These are phyloP conservation scores for Tolypocladium paradoxum DNA, from an alignment of 2,329 filamentous ascomycete species.

Conservation along the genomic window DNA sequence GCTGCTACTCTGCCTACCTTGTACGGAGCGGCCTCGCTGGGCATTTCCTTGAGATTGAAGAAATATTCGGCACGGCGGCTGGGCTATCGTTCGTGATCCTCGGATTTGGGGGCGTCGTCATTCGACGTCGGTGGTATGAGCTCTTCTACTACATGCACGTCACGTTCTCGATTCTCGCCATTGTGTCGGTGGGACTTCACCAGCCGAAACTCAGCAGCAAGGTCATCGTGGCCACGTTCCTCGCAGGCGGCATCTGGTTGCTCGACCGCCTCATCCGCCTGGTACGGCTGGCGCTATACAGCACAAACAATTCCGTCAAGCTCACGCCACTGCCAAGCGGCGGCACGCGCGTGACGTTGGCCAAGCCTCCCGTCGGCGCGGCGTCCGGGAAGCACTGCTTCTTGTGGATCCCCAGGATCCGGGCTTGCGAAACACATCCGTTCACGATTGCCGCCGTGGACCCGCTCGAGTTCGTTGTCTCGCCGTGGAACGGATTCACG, in stretches of 20 bases:
- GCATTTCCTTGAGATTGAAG: slow-evolving; percentile 22
- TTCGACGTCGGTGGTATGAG: slow-evolving; percentile 42
- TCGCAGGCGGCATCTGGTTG: slow-evolving; percentile 36
- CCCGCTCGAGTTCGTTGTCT: slow-evolving; percentile 47
- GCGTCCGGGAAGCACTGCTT: slow-evolving; percentile 51
- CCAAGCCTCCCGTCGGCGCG: slow-evolving; percentile 34
- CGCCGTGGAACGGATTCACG: slow-evolving; percentile 49
- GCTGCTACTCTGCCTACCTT: slow-evolving; percentile 32
- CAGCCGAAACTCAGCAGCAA: slow-evolving; percentile 33
- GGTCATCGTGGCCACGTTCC: slow-evolving; percentile 29
- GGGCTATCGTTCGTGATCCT: slow-evolving; percentile 34
- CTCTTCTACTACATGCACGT: slow-evolving; percentile 45
- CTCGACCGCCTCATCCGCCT: slow-evolving; percentile 39
- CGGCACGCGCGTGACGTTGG: slow-evolving; percentile 42
- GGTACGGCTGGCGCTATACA: slow-evolving; percentile 30
- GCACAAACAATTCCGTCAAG: slow-evolving; percentile 38
- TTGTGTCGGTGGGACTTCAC: slow-evolving; percentile 40
- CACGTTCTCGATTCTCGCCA: slow-evolving; percentile 33
- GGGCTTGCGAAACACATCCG: slow-evolving; percentile 48
- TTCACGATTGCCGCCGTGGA: slow-evolving; percentile 47
- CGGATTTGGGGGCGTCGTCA: slow-evolving; percentile 28
- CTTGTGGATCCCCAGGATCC: slow-evolving; percentile 50
- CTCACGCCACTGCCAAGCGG: slow-evolving; percentile 43
- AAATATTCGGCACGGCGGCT: slow-evolving; percentile 38
- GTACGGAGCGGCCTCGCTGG: slow-evolving; percentile 12